Base-by-base conservation (phyloP, 495 filamentous ascomycete genomes). In the Penicillium cosmopolitanum region DNA sequence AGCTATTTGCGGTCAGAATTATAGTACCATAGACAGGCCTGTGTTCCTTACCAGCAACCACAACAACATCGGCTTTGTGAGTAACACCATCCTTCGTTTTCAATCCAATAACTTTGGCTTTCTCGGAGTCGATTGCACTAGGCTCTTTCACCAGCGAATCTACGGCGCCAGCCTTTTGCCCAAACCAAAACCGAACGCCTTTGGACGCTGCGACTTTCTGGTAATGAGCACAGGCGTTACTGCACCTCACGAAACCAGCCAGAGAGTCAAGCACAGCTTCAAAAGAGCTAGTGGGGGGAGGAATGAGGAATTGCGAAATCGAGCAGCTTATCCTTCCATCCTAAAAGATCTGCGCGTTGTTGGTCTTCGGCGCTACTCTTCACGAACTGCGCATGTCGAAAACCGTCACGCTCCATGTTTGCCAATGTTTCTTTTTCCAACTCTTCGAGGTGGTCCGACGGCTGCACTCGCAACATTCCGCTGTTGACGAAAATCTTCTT, bases 231-330 rank as follows among this genome's bases (percentile, higher is more conserved):
- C 63, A 65, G 9, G 63, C 58, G 13, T 58, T 50, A 28, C 63
- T 65, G 42, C 63, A 65, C 34, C 63, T 33, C 51, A 65, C 40
- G 48, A 62, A 65, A 2, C 63, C 63, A 36, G 58, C 63, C 16
- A 47, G 13, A 1, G 63, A 65, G 42, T 65, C 63, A 21, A 65
- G 34, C 0, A 65, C 63, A 8, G 59, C 55, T 43, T 62, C 63
- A 28, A 62, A 65, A 0, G 46, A 50, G 6, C 18, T 56, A 3
- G 23, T 16, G 10, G 57, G 50, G 50, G 18, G 58, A 58, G 21
- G 33, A 28, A 35, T 56, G n/a, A 4, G 58, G 58, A 8, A 65
- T 65, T 11, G 13, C 15, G 11, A 65, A 59, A 43, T 56, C 36
- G 7, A 65, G 59, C 16, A 65, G 40, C 47, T 65, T 65, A 13